phyloP scores from a whole-genome alignment of 2,329 filamentous ascomycete genomes.

The Claviceps sp. region DNA sequence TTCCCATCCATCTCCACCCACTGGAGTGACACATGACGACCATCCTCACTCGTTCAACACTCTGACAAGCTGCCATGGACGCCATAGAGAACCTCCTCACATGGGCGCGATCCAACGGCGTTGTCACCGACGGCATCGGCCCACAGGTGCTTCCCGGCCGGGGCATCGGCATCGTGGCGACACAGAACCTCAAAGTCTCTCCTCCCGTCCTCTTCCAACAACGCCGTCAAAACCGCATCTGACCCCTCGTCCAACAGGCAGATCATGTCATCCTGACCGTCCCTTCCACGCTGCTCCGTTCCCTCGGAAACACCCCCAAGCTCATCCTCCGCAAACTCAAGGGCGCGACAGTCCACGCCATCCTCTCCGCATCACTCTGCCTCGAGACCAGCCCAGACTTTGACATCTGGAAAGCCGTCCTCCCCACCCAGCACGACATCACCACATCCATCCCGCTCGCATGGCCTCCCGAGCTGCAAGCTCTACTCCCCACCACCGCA shows the following conservation, averaged over 20 bases:
- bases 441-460: conserved; percentile 28
- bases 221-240: too few relatives aligned
- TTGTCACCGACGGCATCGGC: conserved; percentile 52
- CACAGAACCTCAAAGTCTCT: conserved; percentile 46
- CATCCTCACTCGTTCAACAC: neutral
- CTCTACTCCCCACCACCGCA: conserved; percentile 29
- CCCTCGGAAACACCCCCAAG: conserved; percentile 44
- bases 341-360: conserved; percentile 49
- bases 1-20: neutral
- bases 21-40: neutral
- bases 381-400: conserved; percentile 36
- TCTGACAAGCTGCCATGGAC: conserved; percentile 4
- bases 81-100: conserved; percentile 39
- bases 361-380: conserved; percentile 56
- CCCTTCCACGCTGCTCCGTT: conserved; percentile 49
- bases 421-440: conserved; percentile 52
- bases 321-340: conserved; percentile 38
- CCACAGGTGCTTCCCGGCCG: conserved; percentile 55
- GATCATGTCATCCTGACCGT: conserved; percentile 49
- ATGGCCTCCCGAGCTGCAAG: conserved; percentile 31
- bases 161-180: conserved; percentile 68
- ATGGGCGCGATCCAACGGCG: conserved; percentile 54
- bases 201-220: neutral
- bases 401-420: conserved; percentile 49
- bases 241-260: conserved; percentile 13